Evolutionary conservation across 257 asterid species (phyloP).

Genomic region (Plantago ovata): DNA sequence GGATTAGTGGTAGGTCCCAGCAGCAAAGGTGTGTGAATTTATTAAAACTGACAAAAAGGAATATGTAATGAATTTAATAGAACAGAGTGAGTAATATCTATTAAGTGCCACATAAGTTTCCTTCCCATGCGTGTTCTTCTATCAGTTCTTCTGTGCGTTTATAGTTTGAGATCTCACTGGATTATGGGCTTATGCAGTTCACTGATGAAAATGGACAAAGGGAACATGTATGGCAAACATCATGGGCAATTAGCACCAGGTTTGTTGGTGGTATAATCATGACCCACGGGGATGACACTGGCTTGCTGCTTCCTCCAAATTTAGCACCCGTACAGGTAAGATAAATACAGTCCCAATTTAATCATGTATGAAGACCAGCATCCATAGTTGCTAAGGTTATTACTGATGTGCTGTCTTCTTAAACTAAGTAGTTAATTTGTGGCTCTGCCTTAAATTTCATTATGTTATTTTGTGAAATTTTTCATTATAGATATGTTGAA

Average conservation of each 20-base stretch:
- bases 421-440: neutral
- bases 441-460: conserved; percentile 12
- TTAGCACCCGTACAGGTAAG: conserved; percentile 90
- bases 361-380: neutral
- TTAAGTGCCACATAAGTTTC: no score
- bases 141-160: conserved; percentile 11
- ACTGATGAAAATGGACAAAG: conserved; percentile 93
- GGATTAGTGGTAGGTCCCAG: no score
- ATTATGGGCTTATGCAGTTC: conserved; percentile 46
- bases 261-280: conserved; percentile 95
- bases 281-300: conserved; percentile 98
- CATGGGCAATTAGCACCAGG: conserved; percentile 97
- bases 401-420: conserved; percentile 6
- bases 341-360: conserved; percentile 14
- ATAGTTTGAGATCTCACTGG: conserved; percentile 6
- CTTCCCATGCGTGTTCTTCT: neutral
- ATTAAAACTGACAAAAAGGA: no score
- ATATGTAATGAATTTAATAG: no score
- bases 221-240: conserved; percentile 97
- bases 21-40: no score
- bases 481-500: conserved; percentile 1
- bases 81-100: no score
- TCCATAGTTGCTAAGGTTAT: neutral
- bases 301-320: conserved; percentile 90
- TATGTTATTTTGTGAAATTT: conserved; percentile 5